Evolutionary conservation across 306 rosid genomes (phyloP).

Genomic region (Herpetospermum pedunculosum): DNA sequence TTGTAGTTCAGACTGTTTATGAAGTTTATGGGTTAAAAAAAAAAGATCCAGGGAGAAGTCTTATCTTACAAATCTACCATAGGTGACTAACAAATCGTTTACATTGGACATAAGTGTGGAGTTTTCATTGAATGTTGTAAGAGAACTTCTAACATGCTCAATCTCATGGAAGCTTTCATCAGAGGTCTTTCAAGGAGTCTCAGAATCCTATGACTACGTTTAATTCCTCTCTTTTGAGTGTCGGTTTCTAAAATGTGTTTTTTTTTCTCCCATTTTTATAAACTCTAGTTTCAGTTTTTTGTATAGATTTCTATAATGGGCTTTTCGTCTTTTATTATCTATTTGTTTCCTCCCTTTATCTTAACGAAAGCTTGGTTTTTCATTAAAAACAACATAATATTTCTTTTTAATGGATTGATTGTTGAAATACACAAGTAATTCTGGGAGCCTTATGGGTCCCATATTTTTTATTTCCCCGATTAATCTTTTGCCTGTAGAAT

Average conservation of each 20-base stretch:
- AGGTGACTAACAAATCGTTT: background rate
- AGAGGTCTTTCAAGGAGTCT: background rate
- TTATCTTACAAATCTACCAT: too few relatives aligned
- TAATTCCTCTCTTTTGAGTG: background rate
- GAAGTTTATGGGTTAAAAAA: conserved; percentile 8
- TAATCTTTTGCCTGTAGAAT: background rate
- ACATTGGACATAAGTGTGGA: background rate
- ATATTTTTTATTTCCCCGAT: background rate
- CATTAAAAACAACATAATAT: background rate
- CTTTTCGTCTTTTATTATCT: background rate
- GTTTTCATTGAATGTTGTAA: background rate
- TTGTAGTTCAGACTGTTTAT: background rate
- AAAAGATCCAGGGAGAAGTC: background rate
- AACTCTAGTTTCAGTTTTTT: background rate
- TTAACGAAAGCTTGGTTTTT: background rate
- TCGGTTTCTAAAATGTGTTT: background rate
- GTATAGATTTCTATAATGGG: background rate
- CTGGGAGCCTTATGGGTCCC: background rate
- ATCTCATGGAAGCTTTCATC: background rate
- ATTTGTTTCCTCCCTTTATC: background rate
- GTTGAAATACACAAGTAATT: background rate
- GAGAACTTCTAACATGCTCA: background rate
- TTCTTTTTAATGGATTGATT: background rate
- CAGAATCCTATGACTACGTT: background rate
- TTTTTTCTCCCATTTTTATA: background rate